These are phyloP conservation scores for Leccinum broughii DNA, from an alignment of 768 basidiomycete species.

Conservation along the genomic window DNA sequence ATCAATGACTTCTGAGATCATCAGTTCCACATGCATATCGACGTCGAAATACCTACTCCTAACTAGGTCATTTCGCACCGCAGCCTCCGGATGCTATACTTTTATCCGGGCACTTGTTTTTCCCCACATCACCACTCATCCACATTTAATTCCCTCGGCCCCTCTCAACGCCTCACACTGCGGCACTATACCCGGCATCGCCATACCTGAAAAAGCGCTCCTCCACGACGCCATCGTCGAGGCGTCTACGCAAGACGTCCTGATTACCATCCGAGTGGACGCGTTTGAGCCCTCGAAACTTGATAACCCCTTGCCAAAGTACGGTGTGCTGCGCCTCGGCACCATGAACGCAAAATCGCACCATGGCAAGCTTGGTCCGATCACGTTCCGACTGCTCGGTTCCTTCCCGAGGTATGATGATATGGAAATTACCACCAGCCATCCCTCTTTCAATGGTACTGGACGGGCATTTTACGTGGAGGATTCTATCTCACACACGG, in stretches of 20 bases:
- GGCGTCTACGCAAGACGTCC: constrained; percentile 6
- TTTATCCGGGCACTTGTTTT: constrained; percentile 11
- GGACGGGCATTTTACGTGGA: constrained; percentile 11
- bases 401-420: neutral
- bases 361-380: neutral
- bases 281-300: neutral
- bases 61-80: neutral
- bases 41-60: constrained; percentile 23
- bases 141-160: neutral
- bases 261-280: constrained; percentile 10
- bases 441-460: constrained; percentile 15
- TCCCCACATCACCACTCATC: neutral
- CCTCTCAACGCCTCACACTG: constrained; percentile 10
- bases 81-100: constrained; percentile 3
- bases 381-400: constrained; percentile 11
- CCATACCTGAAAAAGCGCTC: neutral
- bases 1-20: neutral
- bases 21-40: constrained; percentile 7
- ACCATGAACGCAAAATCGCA: neutral
- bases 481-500: too few relatives aligned
- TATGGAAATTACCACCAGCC: neutral
- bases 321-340: constrained; percentile 10
- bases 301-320: neutral
- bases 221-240: constrained; percentile 17
- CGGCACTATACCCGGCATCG: constrained; percentile 3